These are phyloP conservation scores for Aspergillus clavatus DNA, from an alignment of 2,329 filamentous ascomycete species.

Conservation along the genomic window DNA sequence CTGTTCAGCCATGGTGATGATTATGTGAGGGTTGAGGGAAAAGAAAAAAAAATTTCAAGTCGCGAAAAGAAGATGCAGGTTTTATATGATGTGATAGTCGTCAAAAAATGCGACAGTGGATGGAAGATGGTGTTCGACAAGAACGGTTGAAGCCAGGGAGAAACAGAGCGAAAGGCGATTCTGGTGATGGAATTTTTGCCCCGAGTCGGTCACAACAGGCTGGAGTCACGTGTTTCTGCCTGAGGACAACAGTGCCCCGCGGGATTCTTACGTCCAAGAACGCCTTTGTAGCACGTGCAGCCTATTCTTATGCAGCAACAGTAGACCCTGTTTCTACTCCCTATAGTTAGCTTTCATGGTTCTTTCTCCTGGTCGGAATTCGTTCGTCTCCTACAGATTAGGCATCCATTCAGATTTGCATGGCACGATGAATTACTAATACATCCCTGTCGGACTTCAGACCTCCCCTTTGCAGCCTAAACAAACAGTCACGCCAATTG, in stretches of 20 bases:
- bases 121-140: slow-evolving; percentile 13
- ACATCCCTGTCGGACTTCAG: background rate
- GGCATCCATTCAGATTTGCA: background rate
- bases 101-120: slow-evolving; percentile 21
- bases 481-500: slow-evolving; percentile 9
- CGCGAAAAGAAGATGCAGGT: slow-evolving; percentile 10
- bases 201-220: slow-evolving; percentile 19
- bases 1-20: slow-evolving; percentile 58
- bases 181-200: slow-evolving; percentile 29
- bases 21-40: slow-evolving; percentile 20
- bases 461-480: background rate
- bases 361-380: too few relatives aligned
- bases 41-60: slow-evolving; percentile 10
- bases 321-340: too few relatives aligned
- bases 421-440: background rate
- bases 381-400: background rate
- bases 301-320: background rate
- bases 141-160: slow-evolving; percentile 22
- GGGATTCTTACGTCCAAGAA: slow-evolving; percentile 1
- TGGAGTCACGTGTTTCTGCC: slow-evolving; percentile 17
- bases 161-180: slow-evolving; percentile 23
- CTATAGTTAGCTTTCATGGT: too few relatives aligned
- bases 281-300: background rate
- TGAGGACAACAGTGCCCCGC: slow-evolving; percentile 20
- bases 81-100: slow-evolving; percentile 15